phyloP scores from a whole-genome alignment of 164 flowering plant species.

The Liquidambar formosana region DNA sequence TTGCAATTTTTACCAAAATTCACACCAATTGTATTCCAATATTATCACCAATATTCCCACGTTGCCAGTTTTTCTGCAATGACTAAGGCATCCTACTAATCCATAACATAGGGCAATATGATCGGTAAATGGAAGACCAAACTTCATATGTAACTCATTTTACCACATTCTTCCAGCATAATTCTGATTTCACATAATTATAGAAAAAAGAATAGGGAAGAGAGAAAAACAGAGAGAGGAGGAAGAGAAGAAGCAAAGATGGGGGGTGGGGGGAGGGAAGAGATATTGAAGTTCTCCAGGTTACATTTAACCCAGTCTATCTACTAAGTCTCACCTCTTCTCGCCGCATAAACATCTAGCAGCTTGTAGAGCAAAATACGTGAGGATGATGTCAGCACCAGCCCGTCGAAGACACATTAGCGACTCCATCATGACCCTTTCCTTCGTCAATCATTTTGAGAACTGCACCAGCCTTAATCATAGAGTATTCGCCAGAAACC shows the following conservation, averaged over 20 bases:
- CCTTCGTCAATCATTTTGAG: constrained; percentile 94
- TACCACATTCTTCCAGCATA: background rate
- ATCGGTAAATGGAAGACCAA: too few species aligned
- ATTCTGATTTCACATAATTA: background rate
- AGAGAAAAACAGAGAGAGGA: too few species aligned
- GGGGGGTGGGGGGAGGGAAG: too few species aligned
- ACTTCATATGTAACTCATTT: too few species aligned
- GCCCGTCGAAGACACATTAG: constrained; percentile 88
- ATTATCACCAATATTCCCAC: too few species aligned
- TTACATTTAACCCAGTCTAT: background rate
- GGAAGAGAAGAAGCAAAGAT: too few species aligned
- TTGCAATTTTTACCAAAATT: too few species aligned
- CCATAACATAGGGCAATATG: too few species aligned
- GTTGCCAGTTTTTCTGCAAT: too few species aligned
- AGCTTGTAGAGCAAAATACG: constrained; percentile 92
- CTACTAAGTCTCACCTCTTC: constrained; percentile 46
- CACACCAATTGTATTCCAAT: too few species aligned
- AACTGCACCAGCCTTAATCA: constrained; percentile 91
- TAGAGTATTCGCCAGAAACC: constrained; percentile 98
- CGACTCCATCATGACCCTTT: constrained; percentile 91
- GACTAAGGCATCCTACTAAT: too few species aligned
- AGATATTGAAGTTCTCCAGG: background rate
- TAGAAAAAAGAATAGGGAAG: too few species aligned
- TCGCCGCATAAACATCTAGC: constrained; percentile 78
- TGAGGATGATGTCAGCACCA: constrained; percentile 91